These are phyloP conservation scores for Geopyxis carbonaria DNA, from an alignment of 495 filamentous ascomycete species.

Conservation along the genomic window DNA sequence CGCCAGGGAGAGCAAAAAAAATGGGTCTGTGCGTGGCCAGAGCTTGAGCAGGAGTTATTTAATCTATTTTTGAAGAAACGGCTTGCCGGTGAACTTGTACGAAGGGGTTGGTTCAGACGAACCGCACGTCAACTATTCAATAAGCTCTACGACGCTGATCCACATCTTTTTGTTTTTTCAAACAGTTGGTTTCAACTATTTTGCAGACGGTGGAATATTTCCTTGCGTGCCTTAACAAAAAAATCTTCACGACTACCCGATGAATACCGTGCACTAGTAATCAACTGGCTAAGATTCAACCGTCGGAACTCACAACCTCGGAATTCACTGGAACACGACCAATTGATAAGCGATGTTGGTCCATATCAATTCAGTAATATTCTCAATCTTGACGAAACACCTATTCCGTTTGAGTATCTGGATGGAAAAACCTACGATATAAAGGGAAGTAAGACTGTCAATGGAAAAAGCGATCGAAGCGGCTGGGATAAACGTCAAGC, in stretches of 20 bases:
- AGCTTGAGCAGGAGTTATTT: neutral
- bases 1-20: too few species aligned
- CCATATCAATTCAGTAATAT: neutral
- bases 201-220: neutral
- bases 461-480: neutral
- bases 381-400: constrained; percentile 5
- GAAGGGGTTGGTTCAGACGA: neutral
- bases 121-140: neutral
- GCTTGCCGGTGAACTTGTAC: neutral
- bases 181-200: neutral
- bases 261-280: neutral
- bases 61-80: neutral
- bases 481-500: constrained; percentile 12
- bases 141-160: neutral
- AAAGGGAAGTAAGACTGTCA: constrained; percentile 8
- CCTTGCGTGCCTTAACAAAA: neutral
- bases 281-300: constrained; percentile 2
- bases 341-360: neutral
- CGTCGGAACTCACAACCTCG: constrained; percentile 1
- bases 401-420: constrained; percentile 5
- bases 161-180: neutral
- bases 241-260: neutral
- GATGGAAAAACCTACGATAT: constrained; percentile 6
- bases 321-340: neutral
- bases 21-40: neutral